Conservation (phyloP, 768 basidiomycete species). For the Lentinus brumalis region DNA sequence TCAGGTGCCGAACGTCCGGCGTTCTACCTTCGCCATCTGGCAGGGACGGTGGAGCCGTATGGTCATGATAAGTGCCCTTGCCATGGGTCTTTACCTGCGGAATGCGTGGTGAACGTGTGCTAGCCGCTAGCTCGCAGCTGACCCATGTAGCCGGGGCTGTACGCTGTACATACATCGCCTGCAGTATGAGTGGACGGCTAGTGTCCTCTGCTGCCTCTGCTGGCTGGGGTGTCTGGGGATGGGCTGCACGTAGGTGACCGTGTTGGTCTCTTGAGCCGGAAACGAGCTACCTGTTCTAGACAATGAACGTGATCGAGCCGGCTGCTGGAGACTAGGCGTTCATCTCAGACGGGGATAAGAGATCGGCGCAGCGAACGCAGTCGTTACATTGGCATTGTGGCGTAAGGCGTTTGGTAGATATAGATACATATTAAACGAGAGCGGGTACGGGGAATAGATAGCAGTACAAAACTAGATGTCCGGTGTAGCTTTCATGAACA, state of each 20-base stretch:
- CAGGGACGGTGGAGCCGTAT: background rate
- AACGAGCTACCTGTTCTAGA: background rate
- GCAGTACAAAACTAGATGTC: slow-evolving; percentile 10
- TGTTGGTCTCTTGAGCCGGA: background rate
- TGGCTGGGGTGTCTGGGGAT: too few relatives aligned
- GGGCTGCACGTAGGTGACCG: too few relatives aligned
- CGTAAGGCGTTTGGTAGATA: slow-evolving; percentile 7
- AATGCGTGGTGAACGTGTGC: background rate
- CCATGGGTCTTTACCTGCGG: background rate
- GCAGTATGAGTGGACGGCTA: background rate
- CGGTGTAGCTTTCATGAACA: background rate
- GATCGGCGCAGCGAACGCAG: background rate
- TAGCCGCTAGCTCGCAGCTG: background rate
- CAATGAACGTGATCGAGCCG: background rate
- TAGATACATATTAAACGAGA: slow-evolving; percentile 18
- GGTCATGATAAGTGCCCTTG: background rate
- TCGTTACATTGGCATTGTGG: slow-evolving; percentile 4
- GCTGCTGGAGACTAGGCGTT: background rate
- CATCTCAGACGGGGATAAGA: background rate
- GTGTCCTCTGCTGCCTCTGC: too few relatives aligned
- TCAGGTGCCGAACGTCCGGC: background rate
- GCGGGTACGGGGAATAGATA: slow-evolving; percentile 12
- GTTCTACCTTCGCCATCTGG: background rate
- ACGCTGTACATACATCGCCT: background rate
- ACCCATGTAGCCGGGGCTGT: background rate